Evolutionary conservation across 148 eudicot genomes (phyloP), one percentile per base, ranked within the genome.

Genomic region (Chenopodium album): DNA sequence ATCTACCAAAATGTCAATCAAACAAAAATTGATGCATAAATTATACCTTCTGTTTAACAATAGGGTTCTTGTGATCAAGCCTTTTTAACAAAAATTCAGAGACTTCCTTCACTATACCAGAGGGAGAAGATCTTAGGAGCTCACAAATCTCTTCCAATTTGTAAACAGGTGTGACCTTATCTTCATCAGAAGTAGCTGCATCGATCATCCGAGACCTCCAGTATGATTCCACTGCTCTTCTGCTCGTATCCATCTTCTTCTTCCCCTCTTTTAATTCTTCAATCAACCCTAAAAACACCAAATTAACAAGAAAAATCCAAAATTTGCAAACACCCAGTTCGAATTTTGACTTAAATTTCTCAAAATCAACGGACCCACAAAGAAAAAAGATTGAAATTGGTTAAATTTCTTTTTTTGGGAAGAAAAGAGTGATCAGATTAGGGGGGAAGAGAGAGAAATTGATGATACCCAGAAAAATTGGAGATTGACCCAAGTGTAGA

Each of bases 191-290:
- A 26, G 99, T 96, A n/a, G 93, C 98, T 0, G 69, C 95, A 85
- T 96, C 99, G 41, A 96, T 90, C 97, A 91, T 90, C 71, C 90
- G 81, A 66, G 95, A 94, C 75, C 99, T 89, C 99, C 99, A 94
- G 76, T 96, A 96, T 67, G 99, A 90, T 75, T 94, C 99, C 71
- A 94, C 99, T 44, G 98, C 99, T 83, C 99, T 92, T 88, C 98
- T 91, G 91, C 98, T 94, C 73, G 91, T 88, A 82, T 96, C 97
- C 99, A 96, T 95, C 16, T 11, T 56, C 62, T 56, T 17, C 22
- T 17, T 13, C 20, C 4, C 60, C 60, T 73, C 63, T 17, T 52
- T 31, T 41, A 26, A 26, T 22, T 23, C 34, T 56, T n/a, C 63
- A 79, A 60, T 48, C 69, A 75, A 54, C 12, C 54, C 54, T 50